Conservation (phyloP, 805 yeast genomes). For the Kurtzmaniella fragi region DNA sequence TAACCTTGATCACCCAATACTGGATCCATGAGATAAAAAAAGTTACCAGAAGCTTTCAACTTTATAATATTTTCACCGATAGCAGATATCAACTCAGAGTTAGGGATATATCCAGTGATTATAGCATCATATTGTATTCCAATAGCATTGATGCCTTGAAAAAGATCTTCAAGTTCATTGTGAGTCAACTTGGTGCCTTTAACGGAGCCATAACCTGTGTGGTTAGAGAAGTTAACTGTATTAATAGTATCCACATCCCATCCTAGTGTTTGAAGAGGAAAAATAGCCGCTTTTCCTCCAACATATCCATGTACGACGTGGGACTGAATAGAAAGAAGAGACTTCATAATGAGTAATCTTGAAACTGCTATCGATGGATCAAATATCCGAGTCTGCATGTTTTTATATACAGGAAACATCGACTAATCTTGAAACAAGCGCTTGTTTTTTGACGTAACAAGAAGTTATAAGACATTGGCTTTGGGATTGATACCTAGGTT, state of each 20-base stretch:
- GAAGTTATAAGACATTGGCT: no score
- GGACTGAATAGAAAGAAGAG: conserved; percentile 52
- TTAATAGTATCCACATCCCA: conserved; percentile 93
- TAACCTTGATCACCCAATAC: conserved; percentile 79
- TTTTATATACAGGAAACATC: background rate
- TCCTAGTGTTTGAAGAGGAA: conserved; percentile 79
- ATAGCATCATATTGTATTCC: conserved; percentile 46
- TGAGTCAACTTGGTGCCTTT: conserved; percentile 52
- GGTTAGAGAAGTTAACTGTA: conserved; percentile 86
- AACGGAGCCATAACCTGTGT: conserved; percentile 79
- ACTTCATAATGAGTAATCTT: conserved; percentile 6
- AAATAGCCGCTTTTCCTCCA: conserved; percentile 86
- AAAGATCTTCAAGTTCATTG: conserved; percentile 43
- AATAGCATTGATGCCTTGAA: conserved; percentile 50
- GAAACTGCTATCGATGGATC: background rate
- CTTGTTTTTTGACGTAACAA: no score
- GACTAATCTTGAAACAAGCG: background rate
- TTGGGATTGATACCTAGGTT: no score
- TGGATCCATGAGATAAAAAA: conserved; percentile 65
- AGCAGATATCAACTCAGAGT: conserved; percentile 41
- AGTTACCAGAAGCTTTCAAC: conserved; percentile 30
- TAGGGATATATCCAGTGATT: conserved; percentile 67
- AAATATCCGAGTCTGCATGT: background rate
- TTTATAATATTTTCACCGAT: conserved; percentile 25
- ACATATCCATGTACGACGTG: conserved; percentile 96